Conservation (phyloP, 495 filamentous ascomycete species). For the Penicillium pulvis region DNA sequence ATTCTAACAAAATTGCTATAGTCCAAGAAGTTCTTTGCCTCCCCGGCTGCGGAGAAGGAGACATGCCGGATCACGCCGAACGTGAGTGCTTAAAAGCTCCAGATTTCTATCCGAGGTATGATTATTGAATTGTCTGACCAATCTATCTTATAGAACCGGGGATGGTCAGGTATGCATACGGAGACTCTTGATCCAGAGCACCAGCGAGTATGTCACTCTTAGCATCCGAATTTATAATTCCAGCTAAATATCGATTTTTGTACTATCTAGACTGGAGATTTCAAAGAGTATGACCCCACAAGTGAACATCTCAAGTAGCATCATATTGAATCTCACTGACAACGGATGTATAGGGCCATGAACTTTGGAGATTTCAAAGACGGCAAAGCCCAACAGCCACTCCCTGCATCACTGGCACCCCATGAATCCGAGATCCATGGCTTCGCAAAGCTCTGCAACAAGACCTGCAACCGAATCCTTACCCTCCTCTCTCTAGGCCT, state of each 20-base stretch:
- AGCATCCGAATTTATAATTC: not conserved
- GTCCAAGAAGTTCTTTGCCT: slow-evolving; percentile 79
- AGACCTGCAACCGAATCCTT: slow-evolving; percentile 71
- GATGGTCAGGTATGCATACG: slow-evolving; percentile 86
- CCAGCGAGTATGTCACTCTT: slow-evolving; percentile 62
- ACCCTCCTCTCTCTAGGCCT: slow-evolving; percentile 76
- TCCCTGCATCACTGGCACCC: slow-evolving; percentile 64
- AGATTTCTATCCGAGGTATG: not conserved
- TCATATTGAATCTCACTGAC: slow-evolving; percentile 2
- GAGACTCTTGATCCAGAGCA: slow-evolving; percentile 85
- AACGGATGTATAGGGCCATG: slow-evolving; percentile 66
- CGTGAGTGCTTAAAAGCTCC: slow-evolving; percentile 33
- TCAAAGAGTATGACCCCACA: slow-evolving; percentile 71
- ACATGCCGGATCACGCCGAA: slow-evolving; percentile 70
- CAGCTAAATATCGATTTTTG: not conserved
- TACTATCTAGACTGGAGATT: slow-evolving; percentile 70
- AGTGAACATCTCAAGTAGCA: not conserved
- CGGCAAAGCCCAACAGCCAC: slow-evolving; percentile 75
- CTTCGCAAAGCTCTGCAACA: slow-evolving; percentile 71
- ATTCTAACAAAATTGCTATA: slow-evolving; percentile 29
- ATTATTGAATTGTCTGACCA: slow-evolving; percentile 8
- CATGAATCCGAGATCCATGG: slow-evolving; percentile 60
- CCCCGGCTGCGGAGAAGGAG: slow-evolving; percentile 70
- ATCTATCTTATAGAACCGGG: slow-evolving; percentile 61
- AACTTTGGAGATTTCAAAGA: slow-evolving; percentile 82